Percentiles rank a stretch among this genome's conserved stretches.
Evolutionary conservation across 208 protist genomes (phyloP).

Genomic region (Acanthamoeba triangularis): DNA sequence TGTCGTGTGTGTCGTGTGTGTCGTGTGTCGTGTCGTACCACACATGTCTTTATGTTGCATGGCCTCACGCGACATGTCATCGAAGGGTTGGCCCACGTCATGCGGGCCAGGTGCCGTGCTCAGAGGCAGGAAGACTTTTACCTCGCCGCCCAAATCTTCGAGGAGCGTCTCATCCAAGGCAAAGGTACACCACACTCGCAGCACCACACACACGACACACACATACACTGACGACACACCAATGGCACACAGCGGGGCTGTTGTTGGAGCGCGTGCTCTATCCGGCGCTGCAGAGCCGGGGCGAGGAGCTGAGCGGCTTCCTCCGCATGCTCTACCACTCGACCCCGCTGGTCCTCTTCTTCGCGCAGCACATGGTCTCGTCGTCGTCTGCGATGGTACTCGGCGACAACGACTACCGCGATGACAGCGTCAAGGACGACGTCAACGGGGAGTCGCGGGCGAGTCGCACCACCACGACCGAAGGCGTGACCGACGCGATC

Average conservation of each 20-base stretch:
- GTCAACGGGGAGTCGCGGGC: not conserved
- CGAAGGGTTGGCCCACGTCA: not conserved
- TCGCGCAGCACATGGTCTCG: not conserved
- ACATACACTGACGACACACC: no score
- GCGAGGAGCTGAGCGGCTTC: not conserved
- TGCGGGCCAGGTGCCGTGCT: not conserved
- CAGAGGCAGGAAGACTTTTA: slow-evolving; percentile 39
- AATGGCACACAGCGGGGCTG: not conserved
- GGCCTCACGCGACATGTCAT: no score
- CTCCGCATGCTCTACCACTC: not conserved
- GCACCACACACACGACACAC: no score
- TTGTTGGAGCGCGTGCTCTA: not conserved
- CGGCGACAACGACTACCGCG: no score
- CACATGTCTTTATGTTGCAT: no score
- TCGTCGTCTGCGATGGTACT: not conserved
- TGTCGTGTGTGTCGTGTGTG: no score
- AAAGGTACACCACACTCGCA: not conserved
- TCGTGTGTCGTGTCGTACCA: no score
- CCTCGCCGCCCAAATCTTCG: not conserved
- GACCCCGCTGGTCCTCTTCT: not conserved
- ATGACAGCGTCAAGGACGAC: no score
- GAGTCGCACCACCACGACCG: not conserved
- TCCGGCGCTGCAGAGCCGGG: not conserved
- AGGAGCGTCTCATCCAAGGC: not conserved
- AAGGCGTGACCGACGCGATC: not conserved